Evolutionary conservation across 805 yeast genomes (phyloP), one percentile per base, ranked within the genome.

Genomic region (Pichia paraexigua): DNA sequence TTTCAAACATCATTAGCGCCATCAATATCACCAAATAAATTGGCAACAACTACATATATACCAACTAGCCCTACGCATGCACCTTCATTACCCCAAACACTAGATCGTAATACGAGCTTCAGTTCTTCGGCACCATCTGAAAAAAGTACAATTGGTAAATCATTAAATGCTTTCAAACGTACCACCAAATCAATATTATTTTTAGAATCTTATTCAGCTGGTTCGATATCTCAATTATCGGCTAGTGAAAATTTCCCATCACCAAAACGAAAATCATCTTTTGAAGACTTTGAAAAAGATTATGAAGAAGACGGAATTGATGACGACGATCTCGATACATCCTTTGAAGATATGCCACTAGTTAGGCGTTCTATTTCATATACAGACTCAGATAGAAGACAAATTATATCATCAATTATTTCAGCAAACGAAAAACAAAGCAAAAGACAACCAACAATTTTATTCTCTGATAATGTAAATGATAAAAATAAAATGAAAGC

Each of bases 141-240:
- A 7, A 56, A 55, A 8, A 45, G 56, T 22, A 41, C 56, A 1
- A 41, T 54, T 12, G 53, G 50, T 17, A 47, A 53, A 39, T 54
- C 58, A 17, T 18, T 54, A 11, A 52, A 43, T 42, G 48, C 49
- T 2, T 41, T 56, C 12, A 54, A 55, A 40, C 41, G 45, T 21
- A 56, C 56, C 4, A 56, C 57, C 4, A 56, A 52, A 21, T 49
- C 53, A 5, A 54, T 53, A 2, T 44, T 56, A 12, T 53, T 54
- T 42, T 41, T 48, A 12, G 58, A 54, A 11, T 47, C 58, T 15
- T 37, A 46, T 15, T 48, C 54, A 15, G 22, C 35, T 25, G 35
- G 32, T 11, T 48, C 45, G 4, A 12, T 15, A 20, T 40, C 48
- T 2, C 48, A 42, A 41, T 10, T 18, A 13, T 44, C 51, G 9